phyloP scores from a whole-genome alignment of 1,284 basidiomycete genomes.

The Ceratobasidium sp. region DNA sequence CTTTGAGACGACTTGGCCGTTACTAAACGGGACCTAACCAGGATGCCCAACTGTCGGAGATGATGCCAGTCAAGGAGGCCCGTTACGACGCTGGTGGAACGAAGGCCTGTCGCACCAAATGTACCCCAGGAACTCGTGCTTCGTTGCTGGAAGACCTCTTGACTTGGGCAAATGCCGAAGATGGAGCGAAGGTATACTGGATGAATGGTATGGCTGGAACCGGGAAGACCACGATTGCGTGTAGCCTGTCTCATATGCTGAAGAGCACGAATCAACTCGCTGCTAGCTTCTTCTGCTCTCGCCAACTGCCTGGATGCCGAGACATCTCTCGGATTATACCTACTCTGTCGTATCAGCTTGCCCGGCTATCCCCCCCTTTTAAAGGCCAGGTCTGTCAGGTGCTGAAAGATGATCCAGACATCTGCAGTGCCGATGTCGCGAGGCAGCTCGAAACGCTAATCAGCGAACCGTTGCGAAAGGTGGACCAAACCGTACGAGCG shows the following conservation, averaged over 20 bases:
- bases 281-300: background rate
- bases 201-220: slow-evolving; percentile 5
- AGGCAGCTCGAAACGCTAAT: slow-evolving; percentile 8
- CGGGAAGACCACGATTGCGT: slow-evolving; percentile 1
- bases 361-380: background rate
- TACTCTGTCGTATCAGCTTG: slow-evolving; percentile 21
- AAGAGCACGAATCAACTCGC: background rate
- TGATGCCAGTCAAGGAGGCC: no score
- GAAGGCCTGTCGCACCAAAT: background rate
- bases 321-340: background rate
- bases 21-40: no score
- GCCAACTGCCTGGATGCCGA: background rate
- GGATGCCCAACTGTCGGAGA: no score
- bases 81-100: no score
- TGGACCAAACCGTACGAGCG: background rate
- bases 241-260: background rate
- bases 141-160: background rate
- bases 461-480: background rate
- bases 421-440: background rate
- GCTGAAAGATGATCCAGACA: background rate
- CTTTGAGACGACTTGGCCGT: no score
- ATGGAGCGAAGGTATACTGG: background rate
- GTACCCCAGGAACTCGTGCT: background rate
- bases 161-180: background rate
- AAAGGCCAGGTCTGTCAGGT: background rate